Base-by-base conservation (phyloP, 768 basidiomycete species). In the Panaeolus papilionaceus region DNA sequence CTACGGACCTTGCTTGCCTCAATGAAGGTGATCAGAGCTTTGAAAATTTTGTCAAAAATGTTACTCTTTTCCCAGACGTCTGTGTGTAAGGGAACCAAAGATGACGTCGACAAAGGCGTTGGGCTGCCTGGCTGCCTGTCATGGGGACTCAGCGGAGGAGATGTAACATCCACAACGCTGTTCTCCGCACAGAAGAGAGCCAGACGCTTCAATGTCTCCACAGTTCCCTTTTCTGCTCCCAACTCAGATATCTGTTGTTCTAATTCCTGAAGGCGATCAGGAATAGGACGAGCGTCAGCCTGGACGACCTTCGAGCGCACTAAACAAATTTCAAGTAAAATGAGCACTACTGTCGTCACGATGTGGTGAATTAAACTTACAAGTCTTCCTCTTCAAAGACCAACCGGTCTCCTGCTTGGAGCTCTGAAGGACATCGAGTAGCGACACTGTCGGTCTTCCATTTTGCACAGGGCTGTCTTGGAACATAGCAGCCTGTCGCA, bases 401-500 rank as follows among this genome's bases (percentile, higher is more conserved):
- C 95, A 96, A 7, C 87, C 87, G 23, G 87, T 89, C 72, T 92
- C 90, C 71, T 89, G 87, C 68, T 84, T 89, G 69, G 85, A 83
- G 64, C 86, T 89, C 68, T 90, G 87, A 61, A 93, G 77, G 23
- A 89, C 88, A 70, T 92, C 89, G 71, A 94, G 78, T 73, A 95
- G 78, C 18, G 88, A 86, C n/a, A 88, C 79, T 26, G 84, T 73
- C 37, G 63, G 45, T 38, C 78, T 80, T 33, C 80, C 84, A 69
- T 84, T 85, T 64, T 85, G 81, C 42, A 85, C 84, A 12, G 95
- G 94, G 71, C 93, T 96, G 72, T 96, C 92, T 75, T 89, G 84
- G 80, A 95, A 96, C 71, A 90, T 78, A 14, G 92, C 91, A 10
- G 92, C 92, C 74, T 92, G 89, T 71, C 84, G 87, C 84, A 93